These are phyloP conservation scores for Sutorius eximius DNA, from an alignment of 1,284 basidiomycete genomes.

Conservation along the genomic window DNA sequence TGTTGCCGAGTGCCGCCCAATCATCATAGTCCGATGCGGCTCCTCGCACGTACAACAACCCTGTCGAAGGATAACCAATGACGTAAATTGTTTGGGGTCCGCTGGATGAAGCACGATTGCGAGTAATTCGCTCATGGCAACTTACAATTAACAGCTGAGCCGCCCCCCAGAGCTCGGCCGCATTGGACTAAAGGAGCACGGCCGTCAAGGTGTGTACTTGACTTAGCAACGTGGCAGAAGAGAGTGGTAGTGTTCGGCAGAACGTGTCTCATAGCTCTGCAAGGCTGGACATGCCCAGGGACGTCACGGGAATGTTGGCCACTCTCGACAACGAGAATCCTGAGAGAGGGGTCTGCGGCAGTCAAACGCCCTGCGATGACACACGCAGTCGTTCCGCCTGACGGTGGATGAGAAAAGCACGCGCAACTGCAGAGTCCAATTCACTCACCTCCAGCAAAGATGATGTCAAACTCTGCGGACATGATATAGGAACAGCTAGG, in stretches of 20 bases:
- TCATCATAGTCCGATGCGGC: conserved; percentile 58
- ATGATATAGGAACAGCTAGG: neutral
- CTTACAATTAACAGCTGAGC: too few relatives aligned
- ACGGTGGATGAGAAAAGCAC: neutral
- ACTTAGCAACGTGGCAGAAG: too few relatives aligned
- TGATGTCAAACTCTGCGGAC: conserved; percentile 41
- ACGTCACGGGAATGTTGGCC: conserved; percentile 3
- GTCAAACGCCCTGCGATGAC: conserved; percentile 20
- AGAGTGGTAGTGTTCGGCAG: too few relatives aligned
- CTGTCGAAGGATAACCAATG: too few relatives aligned
- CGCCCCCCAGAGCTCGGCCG: too few relatives aligned
- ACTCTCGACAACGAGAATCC: conserved; percentile 19
- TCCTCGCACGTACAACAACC: conserved; percentile 50
- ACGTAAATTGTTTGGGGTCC: too few relatives aligned
- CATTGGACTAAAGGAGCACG: conserved; percentile 36
- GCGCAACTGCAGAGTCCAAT: neutral
- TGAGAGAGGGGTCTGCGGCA: conserved; percentile 18
- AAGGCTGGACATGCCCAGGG: too few relatives aligned
- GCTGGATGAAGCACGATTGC: too few relatives aligned
- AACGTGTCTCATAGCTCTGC: too few relatives aligned
- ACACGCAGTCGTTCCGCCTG: conserved; percentile 25
- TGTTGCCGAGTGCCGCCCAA: conserved; percentile 40
- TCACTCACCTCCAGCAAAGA: conserved; percentile 49
- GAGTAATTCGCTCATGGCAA: too few relatives aligned
- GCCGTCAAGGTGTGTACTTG: too few relatives aligned